Evolutionary conservation across 2,329 filamentous ascomycete species (phyloP), one percentile per base, ranked within the genome.

Genomic region (Aspergillus sp.): DNA sequence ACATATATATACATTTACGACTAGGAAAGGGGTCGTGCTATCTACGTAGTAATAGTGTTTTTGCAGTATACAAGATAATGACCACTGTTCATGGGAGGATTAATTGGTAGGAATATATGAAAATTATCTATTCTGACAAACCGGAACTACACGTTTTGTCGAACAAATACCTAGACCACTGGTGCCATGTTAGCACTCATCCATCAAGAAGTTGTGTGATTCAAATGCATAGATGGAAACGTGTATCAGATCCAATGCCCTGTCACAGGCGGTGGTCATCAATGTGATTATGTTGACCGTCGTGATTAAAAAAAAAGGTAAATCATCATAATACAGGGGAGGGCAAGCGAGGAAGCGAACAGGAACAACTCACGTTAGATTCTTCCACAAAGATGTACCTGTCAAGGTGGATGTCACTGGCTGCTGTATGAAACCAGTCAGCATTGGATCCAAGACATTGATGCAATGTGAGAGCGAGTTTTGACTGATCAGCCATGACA

Each of bases 241-340:
- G 7, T 13, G n/a, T 56, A 49, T 61, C 59, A 73, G 70, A 70
- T 72, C 60, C 3, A 56, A 64, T 62, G 85, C 86, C 86, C 78
- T 85, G 86, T 89, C 86, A 89, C 77, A 84, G 86, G 86, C 85
- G 62, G 75, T 77, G 85, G 78, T 90, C 87, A 89, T 89, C 87
- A 90, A 87, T 76, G 81, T 76, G 73, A 77, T 84, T 90, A 89
- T 87, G 87, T 87, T 87, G 87, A 90, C 87, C 87, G 87, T 90
- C 87, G 87, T 90, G 87, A 89, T 51, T 85, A 82, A 82, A 79
- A 75, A 79, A 79, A 68, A 60, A 67, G 73, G 64, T 72, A 78
- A 80, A 83, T 88, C 85, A 88, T 88, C 85, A 86, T 86, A 58
- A 22, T 17, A 42, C 11, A 17, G 74, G 71, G 80, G 3, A 40